Conservation (phyloP, 768 basidiomycete genomes). For the Pluteus cervinus region DNA sequence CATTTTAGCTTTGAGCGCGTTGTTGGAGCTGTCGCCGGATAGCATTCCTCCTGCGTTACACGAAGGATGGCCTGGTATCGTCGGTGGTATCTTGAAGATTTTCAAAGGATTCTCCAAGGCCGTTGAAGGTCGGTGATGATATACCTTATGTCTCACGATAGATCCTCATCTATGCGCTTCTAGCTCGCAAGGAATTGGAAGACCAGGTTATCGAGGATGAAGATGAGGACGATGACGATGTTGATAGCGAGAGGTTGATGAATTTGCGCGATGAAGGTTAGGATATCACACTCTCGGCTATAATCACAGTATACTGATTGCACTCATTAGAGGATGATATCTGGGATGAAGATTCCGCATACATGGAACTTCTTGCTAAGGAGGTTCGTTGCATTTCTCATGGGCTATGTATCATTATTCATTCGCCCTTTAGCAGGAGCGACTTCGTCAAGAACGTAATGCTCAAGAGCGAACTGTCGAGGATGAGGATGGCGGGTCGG, state of each 20-base stretch:
- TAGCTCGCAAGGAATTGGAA: conserved; percentile 62
- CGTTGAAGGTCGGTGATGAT: conserved; percentile 46
- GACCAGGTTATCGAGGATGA: conserved; percentile 34
- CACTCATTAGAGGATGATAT: conserved; percentile 59
- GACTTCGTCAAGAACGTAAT: conserved; percentile 64
- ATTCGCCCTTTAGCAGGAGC: conserved; percentile 19
- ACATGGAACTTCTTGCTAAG: conserved; percentile 79
- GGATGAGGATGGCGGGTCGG: conserved; percentile 47
- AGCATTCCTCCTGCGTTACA: conserved; percentile 52
- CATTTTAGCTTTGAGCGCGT: conserved; percentile 67
- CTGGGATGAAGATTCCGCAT: conserved; percentile 87
- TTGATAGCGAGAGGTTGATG: conserved; percentile 47
- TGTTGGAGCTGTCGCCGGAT: conserved; percentile 64
- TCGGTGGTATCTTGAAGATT: conserved; percentile 61
- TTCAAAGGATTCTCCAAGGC: conserved; percentile 79
- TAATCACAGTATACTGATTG: conserved; percentile 4
- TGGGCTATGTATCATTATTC: neutral
- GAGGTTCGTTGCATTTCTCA: conserved; percentile 43
- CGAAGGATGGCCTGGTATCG: conserved; percentile 73
- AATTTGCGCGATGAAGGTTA: conserved; percentile 69
- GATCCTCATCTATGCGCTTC: conserved; percentile 23
- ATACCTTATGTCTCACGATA: neutral
- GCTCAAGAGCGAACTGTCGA: conserved; percentile 48
- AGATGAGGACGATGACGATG: conserved; percentile 37
- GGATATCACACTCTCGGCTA: conserved; percentile 15